A percentile compares a stretch with the other conserved stretches of the same genome.
phyloP scores from a whole-genome alignment of 257 asterid species.

The Gynochthodes officinalis region DNA sequence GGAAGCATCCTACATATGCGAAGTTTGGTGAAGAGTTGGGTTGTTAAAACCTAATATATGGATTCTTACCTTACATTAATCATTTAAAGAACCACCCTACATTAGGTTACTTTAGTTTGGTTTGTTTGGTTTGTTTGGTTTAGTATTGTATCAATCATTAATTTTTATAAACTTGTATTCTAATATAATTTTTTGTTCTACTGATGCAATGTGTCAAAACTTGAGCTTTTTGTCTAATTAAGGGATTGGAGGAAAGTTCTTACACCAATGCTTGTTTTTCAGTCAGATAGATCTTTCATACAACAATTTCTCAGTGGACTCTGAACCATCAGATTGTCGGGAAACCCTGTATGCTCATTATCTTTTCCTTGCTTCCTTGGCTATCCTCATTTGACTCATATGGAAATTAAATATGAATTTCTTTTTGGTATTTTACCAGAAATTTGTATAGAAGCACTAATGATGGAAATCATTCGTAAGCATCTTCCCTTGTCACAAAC shows the following conservation, averaged over 20 bases:
- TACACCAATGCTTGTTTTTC: slow-evolving; percentile 8
- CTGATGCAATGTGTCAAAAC: not conserved
- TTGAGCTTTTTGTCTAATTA: not conserved
- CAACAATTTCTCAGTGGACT: slow-evolving; percentile 41
- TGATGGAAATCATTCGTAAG: slow-evolving; percentile 38
- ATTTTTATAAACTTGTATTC: not conserved
- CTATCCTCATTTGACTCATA: not conserved
- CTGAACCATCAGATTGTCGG: slow-evolving; percentile 35
- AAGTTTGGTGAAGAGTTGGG: no score
- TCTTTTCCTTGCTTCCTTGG: not conserved
- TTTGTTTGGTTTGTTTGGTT: not conserved
- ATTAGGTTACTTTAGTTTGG: not conserved
- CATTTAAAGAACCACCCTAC: not conserved
- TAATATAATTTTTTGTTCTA: not conserved
- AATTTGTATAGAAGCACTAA: slow-evolving; percentile 54
- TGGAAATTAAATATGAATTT: not conserved
- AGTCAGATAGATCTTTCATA: slow-evolving; percentile 58
- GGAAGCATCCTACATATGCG: no score
- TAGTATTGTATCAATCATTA: not conserved
- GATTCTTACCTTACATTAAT: no score
- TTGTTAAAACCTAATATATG: no score
- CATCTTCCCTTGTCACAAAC: not conserved
- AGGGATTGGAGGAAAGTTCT: not conserved
- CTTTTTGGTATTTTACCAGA: slow-evolving; percentile 30
- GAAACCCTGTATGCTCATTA: slow-evolving; percentile 42